Evolutionary conservation across 192 early-diverging fungal genomes (phyloP).

Genomic region (Funneliformis mosseae): DNA sequence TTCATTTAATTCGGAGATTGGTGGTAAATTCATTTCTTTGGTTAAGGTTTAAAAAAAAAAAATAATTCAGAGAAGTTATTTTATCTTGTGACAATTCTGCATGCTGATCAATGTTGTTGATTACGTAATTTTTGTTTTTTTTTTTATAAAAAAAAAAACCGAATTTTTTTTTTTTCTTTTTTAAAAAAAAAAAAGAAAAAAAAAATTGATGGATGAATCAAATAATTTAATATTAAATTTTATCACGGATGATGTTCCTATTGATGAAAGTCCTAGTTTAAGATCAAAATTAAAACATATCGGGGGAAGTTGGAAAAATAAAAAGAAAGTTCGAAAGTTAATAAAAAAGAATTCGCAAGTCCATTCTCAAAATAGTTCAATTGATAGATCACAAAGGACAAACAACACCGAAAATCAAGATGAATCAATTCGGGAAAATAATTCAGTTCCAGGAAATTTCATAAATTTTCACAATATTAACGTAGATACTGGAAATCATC

Average conservation of each 20-base stretch:
- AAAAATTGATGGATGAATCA: neutral
- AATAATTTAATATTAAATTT: slow-evolving; percentile 23
- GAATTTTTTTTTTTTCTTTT: no score
- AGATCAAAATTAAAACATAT: slow-evolving; percentile 36
- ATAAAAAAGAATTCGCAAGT: slow-evolving; percentile 15
- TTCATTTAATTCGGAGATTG: slow-evolving; percentile 13
- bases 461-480: neutral
- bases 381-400: slow-evolving; percentile 13
- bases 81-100: no score
- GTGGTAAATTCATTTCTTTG: neutral
- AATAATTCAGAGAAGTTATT: no score
- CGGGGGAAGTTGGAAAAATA: slow-evolving; percentile 46
- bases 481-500: neutral
- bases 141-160: no score
- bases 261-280: slow-evolving; percentile 27
- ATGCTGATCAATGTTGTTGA: no score
- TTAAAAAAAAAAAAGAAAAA: neutral
- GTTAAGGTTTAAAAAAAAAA: no score
- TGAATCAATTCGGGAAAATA: neutral
- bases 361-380: slow-evolving; percentile 22
- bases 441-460: no score
- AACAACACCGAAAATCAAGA: neutral
- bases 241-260: neutral
- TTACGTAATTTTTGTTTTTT: no score
- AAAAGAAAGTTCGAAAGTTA: slow-evolving; percentile 14